Base-by-base conservation (phyloP, 2,329 filamentous ascomycete genomes). In the Trichoderma oligosporum region DNA sequence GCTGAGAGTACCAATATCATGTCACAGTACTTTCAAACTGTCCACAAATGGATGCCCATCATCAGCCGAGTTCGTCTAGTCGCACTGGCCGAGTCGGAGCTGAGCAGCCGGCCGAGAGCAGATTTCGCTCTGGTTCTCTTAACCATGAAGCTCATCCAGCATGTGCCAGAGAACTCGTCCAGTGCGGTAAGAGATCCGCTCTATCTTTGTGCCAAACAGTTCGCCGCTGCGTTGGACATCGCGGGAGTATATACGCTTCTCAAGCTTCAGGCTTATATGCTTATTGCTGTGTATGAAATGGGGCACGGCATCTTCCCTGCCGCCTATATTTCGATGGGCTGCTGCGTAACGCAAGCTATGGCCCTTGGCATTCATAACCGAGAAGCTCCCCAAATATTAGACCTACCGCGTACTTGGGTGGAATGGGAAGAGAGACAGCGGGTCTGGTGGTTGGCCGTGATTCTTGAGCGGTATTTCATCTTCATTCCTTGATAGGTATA, bases 291-390 rank as follows among this genome's bases (percentile, higher is more conserved):
- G 1, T 73, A 71, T 56, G 70, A 73, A 61, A 61, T 71, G n/a
- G 65, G 67, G 2, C 70, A 73, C 38, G 69, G 63, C 8, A 66
- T 73, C 33, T 70, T 68, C 22, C 70, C 71, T 1, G 64, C 68
- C 1, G 70, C 66, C 0, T 73, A 68, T 44, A 49, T 71, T 24
- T 66, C 63, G 1, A 57, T 67, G 8, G 66, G 70, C 5, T 65
- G 66, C 36, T 66, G 68, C 57, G 62, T 65, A 6, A 59, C 64
- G 4, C 60, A 63, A 27, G 62, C 65, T 8, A 63, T 56, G 47
- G 49, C 41, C 5, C 58, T 61, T 1, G 60, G 58, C 8, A 49
- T 61, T 4, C 60, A 61, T 11, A 46, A 58, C 18, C 33, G 49
- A n/a, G 56, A 46, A 4, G 56, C 56, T 6, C 58, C 61, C 4